Evolutionary conservation across 2,329 filamentous ascomycete species (phyloP), one percentile per base, ranked within the genome.

Genomic region (Trichoderma atrobrunneum): DNA sequence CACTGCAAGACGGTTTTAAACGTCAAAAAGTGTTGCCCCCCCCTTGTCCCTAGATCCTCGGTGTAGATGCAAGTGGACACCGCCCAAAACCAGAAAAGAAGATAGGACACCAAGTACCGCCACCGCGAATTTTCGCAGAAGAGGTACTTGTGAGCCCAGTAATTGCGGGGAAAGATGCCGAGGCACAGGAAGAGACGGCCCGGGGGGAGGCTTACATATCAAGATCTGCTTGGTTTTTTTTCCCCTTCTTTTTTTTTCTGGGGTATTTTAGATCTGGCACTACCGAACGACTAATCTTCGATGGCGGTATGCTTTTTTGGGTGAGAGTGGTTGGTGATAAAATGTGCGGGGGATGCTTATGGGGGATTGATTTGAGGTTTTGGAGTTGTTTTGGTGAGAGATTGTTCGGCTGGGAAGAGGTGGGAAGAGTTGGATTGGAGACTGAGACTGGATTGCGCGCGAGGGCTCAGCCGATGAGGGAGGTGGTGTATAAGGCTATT

Each of bases 141-240:
- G 43, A 21, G 59, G 16, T 70, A 70, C 67, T 39, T 70, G 3
- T n/a, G 12, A 18, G n/a, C 26, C 56, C n/a, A 5, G 4, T 16
- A 26, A 56, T 64, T 69, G 67, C 60, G 67, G 67, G 69, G 60
- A 2, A 43, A 67, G 62, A 71, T 71, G 69, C 69, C 69, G 69
- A 71, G 69, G 67, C 67, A 70, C 39, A 48, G 36, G 48, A 43
- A 18, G 24, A 56, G 21, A 12, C 30, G 59, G 14, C 16, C 21
- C 26, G 24, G 56, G 56, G 36, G 16, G 28, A 18, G 39, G 39
- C 39, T 43, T n/a, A 43, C 39, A 8, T 51, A 28, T 64, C 43
- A 21, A 11, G 34, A 36, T 36, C 34, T 36, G 34, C 34, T 36
- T 36, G 34, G 34, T 7, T 16, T 16, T 16, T 36, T 36, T 48